A percentile compares a stretch with the other conserved stretches of the same genome.
These are phyloP conservation scores for Amanita brunnescens DNA, from an alignment of 768 basidiomycete species.

Conservation along the genomic window DNA sequence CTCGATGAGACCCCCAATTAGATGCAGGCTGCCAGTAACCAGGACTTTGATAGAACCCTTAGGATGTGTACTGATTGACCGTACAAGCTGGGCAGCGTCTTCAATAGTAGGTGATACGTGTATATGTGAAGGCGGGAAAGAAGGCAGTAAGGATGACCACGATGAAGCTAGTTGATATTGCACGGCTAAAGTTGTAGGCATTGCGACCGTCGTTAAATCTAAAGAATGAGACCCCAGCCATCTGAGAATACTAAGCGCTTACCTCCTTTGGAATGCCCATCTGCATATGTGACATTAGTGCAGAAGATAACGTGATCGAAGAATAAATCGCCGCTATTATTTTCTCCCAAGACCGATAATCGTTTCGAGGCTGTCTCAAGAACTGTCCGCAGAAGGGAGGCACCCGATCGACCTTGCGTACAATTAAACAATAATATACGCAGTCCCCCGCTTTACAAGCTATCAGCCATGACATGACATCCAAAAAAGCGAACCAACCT, in stretches of 20 bases:
- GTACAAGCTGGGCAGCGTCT: conserved; percentile 69
- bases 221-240: neutral
- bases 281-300: conserved; percentile 89
- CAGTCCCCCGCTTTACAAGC: conserved; percentile 18
- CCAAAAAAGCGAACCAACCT: conserved; percentile 2
- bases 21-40: conserved; percentile 86
- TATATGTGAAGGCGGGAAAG: conserved; percentile 51
- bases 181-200: conserved; percentile 48
- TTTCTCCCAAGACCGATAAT: conserved; percentile 30
- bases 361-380: conserved; percentile 41
- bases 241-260: conserved; percentile 10
- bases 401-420: conserved; percentile 81
- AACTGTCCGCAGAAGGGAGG: conserved; percentile 56
- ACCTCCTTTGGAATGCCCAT: conserved; percentile 91
- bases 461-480: conserved; percentile 7
- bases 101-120: conserved; percentile 85
- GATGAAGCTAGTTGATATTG: conserved; percentile 71
- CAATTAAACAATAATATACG: conserved; percentile 91
- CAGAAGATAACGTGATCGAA: conserved; percentile 92
- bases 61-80: conserved; percentile 27
- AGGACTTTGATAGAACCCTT: conserved; percentile 46
- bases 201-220: conserved; percentile 75
- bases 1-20: conserved; percentile 91
- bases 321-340: conserved; percentile 34
- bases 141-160: conserved; percentile 59